A percentile compares a stretch with the other conserved stretches of the same genome.
Conservation (phyloP, 2,329 filamentous ascomycete species). For the Claviceps digitariae region DNA sequence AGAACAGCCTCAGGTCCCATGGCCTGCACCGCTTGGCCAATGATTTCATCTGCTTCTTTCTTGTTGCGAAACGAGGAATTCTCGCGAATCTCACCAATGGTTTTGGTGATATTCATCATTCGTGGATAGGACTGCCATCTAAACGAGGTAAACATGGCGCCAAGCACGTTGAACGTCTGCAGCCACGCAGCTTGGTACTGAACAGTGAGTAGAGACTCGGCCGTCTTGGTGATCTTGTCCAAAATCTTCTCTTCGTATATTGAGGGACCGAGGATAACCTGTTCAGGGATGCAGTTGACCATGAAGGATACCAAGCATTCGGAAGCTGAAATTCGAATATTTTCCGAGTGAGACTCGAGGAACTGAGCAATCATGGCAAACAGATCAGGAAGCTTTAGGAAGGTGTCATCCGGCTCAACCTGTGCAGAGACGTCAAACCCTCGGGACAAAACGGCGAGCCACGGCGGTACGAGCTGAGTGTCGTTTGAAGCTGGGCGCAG, state of each 20-base stretch:
- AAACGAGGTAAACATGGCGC: conserved; percentile 74
- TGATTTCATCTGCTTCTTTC: conserved; percentile 83
- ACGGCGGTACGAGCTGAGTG: conserved; percentile 84
- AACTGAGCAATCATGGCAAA: conserved; percentile 72
- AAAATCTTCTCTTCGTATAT: conserved; percentile 85
- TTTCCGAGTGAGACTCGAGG: conserved; percentile 75
- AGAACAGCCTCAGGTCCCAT: conserved; percentile 84
- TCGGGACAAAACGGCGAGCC: conserved; percentile 89
- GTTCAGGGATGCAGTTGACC: conserved; percentile 74
- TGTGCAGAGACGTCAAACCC: conserved; percentile 91
- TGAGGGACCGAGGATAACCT: conserved; percentile 75
- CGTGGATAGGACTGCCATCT: conserved; percentile 76
- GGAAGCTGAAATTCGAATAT: conserved; percentile 86
- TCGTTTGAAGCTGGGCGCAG: conserved; percentile 86
- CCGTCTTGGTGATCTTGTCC: conserved; percentile 62
- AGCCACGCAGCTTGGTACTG: conserved; percentile 92
- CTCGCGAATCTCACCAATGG: conserved; percentile 72
- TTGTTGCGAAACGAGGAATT: conserved; percentile 86
- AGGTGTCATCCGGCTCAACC: conserved; percentile 79
- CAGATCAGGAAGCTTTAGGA: conserved; percentile 74
- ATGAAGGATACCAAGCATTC: conserved; percentile 92
- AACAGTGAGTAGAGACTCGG: conserved; percentile 65
- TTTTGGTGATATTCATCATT: conserved; percentile 60
- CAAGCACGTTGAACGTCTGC: conserved; percentile 82
- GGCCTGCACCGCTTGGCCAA: conserved; percentile 74